A percentile compares a stretch with the other conserved stretches of the same genome.
Conservation (phyloP, 495 filamentous ascomycete genomes). For the Talaromyces wortmannii region DNA sequence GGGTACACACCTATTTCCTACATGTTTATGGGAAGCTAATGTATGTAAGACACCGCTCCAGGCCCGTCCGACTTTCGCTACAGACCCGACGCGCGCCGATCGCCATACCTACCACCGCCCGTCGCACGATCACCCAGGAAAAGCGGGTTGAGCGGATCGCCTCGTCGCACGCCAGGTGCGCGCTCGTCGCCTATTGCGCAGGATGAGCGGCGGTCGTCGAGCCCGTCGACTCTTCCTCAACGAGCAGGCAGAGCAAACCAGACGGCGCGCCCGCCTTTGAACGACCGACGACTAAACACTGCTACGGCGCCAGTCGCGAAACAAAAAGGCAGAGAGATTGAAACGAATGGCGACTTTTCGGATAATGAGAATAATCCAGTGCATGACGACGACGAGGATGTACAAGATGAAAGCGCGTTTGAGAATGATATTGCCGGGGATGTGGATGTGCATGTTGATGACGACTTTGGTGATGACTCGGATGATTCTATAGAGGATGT, state of each 20-base stretch:
- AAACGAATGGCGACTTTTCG: constrained; percentile 20
- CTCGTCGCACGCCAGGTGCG: constrained; percentile 33
- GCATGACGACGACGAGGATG: constrained; percentile 19
- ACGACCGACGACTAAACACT: constrained; percentile 1
- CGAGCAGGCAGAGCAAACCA: neutral
- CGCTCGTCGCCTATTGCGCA: constrained; percentile 33
- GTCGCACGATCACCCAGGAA: constrained; percentile 40
- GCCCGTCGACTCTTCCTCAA: constrained; percentile 19
- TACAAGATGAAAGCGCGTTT: constrained; percentile 18
- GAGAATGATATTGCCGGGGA: constrained; percentile 20
- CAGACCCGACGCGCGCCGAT: constrained; percentile 25
- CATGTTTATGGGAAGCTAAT: no score
- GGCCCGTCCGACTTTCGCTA: neutral
- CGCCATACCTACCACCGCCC: constrained; percentile 23
- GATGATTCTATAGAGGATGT: constrained; percentile 47
- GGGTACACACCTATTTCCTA: constrained; percentile 16
- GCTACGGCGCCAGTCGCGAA: constrained; percentile 3
- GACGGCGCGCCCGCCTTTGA: neutral
- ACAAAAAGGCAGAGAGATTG: constrained; percentile 31
- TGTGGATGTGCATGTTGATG: constrained; percentile 19
- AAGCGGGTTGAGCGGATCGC: constrained; percentile 29
- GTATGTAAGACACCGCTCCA: no score
- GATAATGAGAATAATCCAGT: constrained; percentile 24
- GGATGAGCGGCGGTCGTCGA: constrained; percentile 24
- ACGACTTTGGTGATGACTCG: constrained; percentile 12